Base-by-base conservation (phyloP, 306 rosid species). In the Vigna angularis region DNA sequence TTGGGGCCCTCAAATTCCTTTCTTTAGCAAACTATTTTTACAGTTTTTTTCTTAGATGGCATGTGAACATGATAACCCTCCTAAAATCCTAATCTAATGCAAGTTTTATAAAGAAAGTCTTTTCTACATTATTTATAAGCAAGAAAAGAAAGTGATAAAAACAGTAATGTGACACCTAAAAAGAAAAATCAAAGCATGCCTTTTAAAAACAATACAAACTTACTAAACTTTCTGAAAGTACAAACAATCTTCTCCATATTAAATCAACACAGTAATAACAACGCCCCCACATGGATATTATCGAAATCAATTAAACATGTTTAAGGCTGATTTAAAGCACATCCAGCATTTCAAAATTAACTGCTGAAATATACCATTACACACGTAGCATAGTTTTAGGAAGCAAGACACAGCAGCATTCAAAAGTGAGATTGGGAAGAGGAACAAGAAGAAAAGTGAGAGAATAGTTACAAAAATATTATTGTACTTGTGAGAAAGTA, bases 341-440 rank as follows among this genome's bases (percentile, higher is more conserved):
- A 17, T 17, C 8, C 17, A 51, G 28, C 28, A 53, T 55, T 55
- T 20, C 30, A 56, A 22, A 56, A 3, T 9, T 10, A 56, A 56
- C 12, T 57, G 3, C 61, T 9, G 14, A 55, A 55, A 55, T 9
- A 26, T 20, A 20, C 16, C 15, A 4, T 4, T 53, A 53, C 59
- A 53, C 3, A 24, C 2, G 5, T 24, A 57, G 7, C 6, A 22
- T 22, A 28, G 13, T 62, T 56, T 30, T 77, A 52, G 58, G 78
- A 61, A 50, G 73, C 81, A 30, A 63, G 49, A 48, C 34, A 79
- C 48, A 15, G 18, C 12, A 63, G 18, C 12, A 55, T 57, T 10
- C 9, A 76, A 72, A 86, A 66, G 74, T 40, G 81, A 44, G 24
- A 49, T 49, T 55, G 81, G 81, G 81, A 80, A 71, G 71, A 67